A percentile compares a stretch with the other conserved stretches of the same genome.
Conservation (phyloP, 148 eudicot genomes). For the Dysphania ambrosioides region DNA sequence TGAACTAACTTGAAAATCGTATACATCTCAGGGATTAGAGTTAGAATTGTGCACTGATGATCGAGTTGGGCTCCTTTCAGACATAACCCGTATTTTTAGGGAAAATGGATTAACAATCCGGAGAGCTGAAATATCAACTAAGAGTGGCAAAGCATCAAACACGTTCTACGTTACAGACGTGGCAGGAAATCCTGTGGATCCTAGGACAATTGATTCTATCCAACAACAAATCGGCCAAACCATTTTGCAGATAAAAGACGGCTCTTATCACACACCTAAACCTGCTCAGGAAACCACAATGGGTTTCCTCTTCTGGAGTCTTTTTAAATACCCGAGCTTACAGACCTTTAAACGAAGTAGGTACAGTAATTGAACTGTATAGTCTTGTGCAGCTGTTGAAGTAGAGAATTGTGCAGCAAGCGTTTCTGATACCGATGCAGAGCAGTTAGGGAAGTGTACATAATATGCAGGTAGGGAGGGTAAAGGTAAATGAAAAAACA, state of each 20-base stretch:
- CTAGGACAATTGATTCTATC: slow-evolving; percentile 50
- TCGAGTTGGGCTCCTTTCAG: slow-evolving; percentile 74
- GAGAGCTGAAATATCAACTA: slow-evolving; percentile 76
- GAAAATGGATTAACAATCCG: slow-evolving; percentile 66
- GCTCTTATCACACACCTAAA: slow-evolving; percentile 33
- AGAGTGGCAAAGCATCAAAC: slow-evolving; percentile 60
- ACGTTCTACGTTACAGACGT: slow-evolving; percentile 76
- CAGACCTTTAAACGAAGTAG: slow-evolving; percentile 23
- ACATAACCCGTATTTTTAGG: slow-evolving; percentile 74
- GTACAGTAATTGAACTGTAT: slow-evolving; percentile 17
- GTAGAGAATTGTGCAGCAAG: slow-evolving; percentile 7
- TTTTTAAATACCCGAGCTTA: slow-evolving; percentile 43
- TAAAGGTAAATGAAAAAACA: not conserved
- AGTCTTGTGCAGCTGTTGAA: slow-evolving; percentile 16
- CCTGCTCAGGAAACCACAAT: slow-evolving; percentile 52
- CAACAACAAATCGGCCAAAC: slow-evolving; percentile 59
- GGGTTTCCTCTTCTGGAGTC: slow-evolving; percentile 57
- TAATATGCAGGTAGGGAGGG: slow-evolving; percentile 6
- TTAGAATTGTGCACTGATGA: slow-evolving; percentile 75
- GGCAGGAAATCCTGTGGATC: slow-evolving; percentile 64
- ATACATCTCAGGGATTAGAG: slow-evolving; percentile 57
- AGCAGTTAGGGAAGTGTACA: slow-evolving; percentile 17
- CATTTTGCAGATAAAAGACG: slow-evolving; percentile 50
- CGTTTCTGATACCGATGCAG: not conserved
- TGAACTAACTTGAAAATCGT: not conserved